Evolutionary conservation across 805 yeast species (phyloP).

Genomic region (Komagataella kurtzmanii): DNA sequence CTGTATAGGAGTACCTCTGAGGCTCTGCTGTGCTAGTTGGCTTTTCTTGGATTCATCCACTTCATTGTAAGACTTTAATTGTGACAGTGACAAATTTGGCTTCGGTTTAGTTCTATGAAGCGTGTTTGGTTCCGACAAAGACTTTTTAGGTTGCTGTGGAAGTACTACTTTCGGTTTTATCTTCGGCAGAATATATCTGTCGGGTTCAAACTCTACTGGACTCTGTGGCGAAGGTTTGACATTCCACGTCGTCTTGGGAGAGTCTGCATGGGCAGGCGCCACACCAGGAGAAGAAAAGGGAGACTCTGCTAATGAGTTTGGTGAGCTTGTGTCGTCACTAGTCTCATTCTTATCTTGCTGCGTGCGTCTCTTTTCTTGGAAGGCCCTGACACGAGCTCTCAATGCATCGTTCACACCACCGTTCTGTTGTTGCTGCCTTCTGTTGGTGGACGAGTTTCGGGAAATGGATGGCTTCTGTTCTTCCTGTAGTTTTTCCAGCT

Average conservation of each 20-base stretch:
- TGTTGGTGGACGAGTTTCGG: not conserved
- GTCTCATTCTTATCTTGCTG: constrained; percentile 3
- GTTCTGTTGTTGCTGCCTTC: not conserved
- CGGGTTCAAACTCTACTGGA: not conserved
- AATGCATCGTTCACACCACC: not conserved
- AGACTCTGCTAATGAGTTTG: constrained; percentile 2
- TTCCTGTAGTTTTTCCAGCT: not conserved
- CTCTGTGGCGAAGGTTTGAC: not conserved
- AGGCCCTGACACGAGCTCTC: constrained; percentile 64
- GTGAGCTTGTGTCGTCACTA: not conserved
- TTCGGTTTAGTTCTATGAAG: not conserved
- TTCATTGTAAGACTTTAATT: not conserved
- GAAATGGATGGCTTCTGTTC: not conserved
- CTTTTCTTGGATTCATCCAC: not conserved
- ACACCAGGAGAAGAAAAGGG: not conserved
- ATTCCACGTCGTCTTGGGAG: not conserved
- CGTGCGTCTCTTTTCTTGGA: constrained; percentile 66
- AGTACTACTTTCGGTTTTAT: not conserved
- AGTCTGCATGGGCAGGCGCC: not conserved
- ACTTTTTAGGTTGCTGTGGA: not conserved
- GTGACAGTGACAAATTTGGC: not conserved
- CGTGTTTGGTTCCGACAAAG: constrained; percentile 1
- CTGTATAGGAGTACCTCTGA: constrained; percentile 15
- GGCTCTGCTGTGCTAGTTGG: not conserved
- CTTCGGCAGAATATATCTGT: not conserved